phyloP scores from a whole-genome alignment of 1,284 basidiomycete species.

The Paramarasmius palmivorus region DNA sequence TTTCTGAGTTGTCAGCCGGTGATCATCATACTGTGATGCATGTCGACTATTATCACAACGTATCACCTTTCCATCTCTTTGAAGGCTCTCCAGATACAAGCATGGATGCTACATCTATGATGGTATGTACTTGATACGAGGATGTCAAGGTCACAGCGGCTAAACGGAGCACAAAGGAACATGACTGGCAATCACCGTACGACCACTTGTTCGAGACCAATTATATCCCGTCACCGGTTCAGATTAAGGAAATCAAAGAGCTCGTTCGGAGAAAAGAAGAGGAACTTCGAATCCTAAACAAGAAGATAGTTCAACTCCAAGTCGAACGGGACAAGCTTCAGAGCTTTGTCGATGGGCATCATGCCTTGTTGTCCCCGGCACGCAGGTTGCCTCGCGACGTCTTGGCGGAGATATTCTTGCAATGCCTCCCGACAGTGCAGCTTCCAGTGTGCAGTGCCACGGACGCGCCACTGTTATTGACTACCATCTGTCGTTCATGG shows the following conservation, averaged over 20 bases:
- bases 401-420: neutral
- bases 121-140: no score
- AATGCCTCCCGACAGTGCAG: neutral
- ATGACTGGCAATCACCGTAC: neutral
- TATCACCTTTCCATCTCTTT: no score
- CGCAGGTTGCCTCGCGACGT: neutral
- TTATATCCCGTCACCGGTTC: neutral
- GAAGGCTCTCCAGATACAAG: no score
- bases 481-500: conserved; percentile 5
- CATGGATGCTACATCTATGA: no score
- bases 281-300: neutral
- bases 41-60: no score
- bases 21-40: no score
- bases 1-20: no score
- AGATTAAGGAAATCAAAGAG: neutral
- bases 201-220: neutral
- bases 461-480: conserved; percentile 6
- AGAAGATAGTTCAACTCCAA: neutral
- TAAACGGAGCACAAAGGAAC: no score
- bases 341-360: neutral
- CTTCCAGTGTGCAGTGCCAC: neutral
- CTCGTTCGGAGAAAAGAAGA: neutral
- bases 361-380: neutral
- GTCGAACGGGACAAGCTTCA: neutral
- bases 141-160: no score